A percentile compares a stretch with the other conserved stretches of the same genome.
Evolutionary conservation across 169 alveolate genomes (phyloP).

Genomic region (Cryptosporidium tyzzeri): DNA sequence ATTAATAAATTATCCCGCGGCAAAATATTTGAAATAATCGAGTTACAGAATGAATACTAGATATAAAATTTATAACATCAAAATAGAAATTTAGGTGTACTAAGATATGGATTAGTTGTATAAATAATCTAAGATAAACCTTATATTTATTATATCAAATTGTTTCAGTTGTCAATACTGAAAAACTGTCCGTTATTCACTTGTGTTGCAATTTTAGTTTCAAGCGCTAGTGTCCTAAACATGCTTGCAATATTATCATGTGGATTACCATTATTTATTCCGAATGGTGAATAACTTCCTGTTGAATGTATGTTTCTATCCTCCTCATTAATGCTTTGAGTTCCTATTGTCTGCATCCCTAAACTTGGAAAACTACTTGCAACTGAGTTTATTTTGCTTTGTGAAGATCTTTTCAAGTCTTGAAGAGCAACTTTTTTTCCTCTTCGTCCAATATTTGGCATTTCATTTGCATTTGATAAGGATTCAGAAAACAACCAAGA

Average conservation of each 20-base stretch:
- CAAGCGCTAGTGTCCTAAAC: slow-evolving; percentile 66
- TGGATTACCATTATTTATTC: slow-evolving; percentile 50
- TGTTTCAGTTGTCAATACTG: slow-evolving; percentile 26
- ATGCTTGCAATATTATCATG: slow-evolving; percentile 60
- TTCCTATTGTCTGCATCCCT: slow-evolving; percentile 1
- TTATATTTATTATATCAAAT: not conserved
- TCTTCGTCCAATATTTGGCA: slow-evolving; percentile 53
- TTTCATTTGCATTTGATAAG: slow-evolving; percentile 7
- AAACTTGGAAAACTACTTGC: slow-evolving; percentile 40
- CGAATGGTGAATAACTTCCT: slow-evolving; percentile 65
- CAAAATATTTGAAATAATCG: not conserved
- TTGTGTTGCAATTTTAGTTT: slow-evolving; percentile 50
- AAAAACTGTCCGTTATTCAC: slow-evolving; percentile 54
- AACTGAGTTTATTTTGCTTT: not conserved
- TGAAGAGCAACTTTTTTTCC: slow-evolving; percentile 52
- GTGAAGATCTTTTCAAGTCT: slow-evolving; percentile 24
- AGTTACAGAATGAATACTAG: no score
- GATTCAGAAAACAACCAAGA: slow-evolving; percentile 74
- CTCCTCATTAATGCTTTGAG: not conserved
- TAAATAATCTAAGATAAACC: not conserved
- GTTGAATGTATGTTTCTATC: slow-evolving; percentile 1
- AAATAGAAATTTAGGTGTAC: not conserved
- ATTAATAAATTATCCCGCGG: not conserved
- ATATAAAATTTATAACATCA: not conserved
- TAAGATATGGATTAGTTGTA: not conserved